Percentiles rank a stretch among this genome's conserved stretches.
phyloP scores from a whole-genome alignment of 192 early-diverging fungal genomes.

The Coemansia sp. region DNA sequence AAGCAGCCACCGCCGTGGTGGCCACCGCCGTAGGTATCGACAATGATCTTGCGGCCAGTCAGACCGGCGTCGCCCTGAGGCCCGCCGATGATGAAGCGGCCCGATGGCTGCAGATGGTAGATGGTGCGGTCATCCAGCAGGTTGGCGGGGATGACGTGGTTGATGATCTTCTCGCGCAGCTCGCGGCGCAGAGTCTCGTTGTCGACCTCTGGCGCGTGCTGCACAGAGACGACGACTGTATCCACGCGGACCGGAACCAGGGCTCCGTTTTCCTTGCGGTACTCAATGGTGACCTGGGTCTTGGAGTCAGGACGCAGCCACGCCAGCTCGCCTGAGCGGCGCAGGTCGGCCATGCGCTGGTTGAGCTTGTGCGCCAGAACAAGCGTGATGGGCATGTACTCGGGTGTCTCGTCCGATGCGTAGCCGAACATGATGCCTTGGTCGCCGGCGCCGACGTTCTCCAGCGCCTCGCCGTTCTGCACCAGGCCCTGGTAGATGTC shows the following conservation, averaged over 20 bases:
- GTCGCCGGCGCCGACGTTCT: slow-evolving; percentile 99
- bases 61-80: slow-evolving; percentile 99
- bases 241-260: slow-evolving; percentile 94
- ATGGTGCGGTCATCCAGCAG: slow-evolving; percentile 85
- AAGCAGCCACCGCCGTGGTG: slow-evolving; percentile 99
- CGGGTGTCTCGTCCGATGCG: slow-evolving; percentile 98
- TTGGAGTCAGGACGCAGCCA: slow-evolving; percentile 99
- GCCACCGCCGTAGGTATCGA: slow-evolving; percentile 87
- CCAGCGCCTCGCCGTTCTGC: slow-evolving; percentile 87
- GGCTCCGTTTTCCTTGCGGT: slow-evolving; percentile 94
- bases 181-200: slow-evolving; percentile 83
- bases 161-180: slow-evolving; percentile 92
- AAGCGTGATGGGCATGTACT: slow-evolving; percentile 97
- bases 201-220: slow-evolving; percentile 90
- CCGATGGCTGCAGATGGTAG: slow-evolving; percentile 99
- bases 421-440: slow-evolving; percentile 96
- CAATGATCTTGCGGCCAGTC: slow-evolving; percentile 96
- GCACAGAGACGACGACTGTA: slow-evolving; percentile 96
- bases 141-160: slow-evolving; percentile 89
- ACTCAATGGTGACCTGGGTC: slow-evolving; percentile 99
- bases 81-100: slow-evolving; percentile 98
- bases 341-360: slow-evolving; percentile 92
- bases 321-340: slow-evolving; percentile 83
- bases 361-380: slow-evolving; percentile 98
- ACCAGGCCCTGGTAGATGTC: slow-evolving; percentile 98